Base-by-base conservation (phyloP, 805 yeast genomes). In the Ogataea trehalophila region DNA sequence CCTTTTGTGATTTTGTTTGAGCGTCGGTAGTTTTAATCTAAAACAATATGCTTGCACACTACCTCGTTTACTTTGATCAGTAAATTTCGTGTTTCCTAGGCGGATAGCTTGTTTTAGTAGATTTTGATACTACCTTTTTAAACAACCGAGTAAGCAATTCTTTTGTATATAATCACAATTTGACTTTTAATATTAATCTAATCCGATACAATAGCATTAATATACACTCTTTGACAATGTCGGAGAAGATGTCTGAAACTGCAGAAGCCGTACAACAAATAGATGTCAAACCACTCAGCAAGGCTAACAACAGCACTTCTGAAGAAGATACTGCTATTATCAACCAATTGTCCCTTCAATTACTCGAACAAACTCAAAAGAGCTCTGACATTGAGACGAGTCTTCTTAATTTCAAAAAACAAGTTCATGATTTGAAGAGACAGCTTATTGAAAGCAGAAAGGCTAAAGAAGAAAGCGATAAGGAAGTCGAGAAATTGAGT, bases 401-500 rank as follows among this genome's bases (percentile, higher is more conserved):
- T 38, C 55, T 76, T 13, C 51, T 67, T 43, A 46, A 35, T 22
- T 37, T 41, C 23, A 56, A 51, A 17, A 57, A 60, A 9, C 59
- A 63, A 31, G 61, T 70, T 22, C 59, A 60, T 6, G 66, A 66
- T 5, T 51, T 76, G 11, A 65, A 63, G 39, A 61, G 61, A 34
- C 61, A 65, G 37, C 53, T 70, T n/a, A 49, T 57, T 18, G 62
- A 57, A 39, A 58, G 59, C 46, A 58, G 59, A n/a, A 61, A 61
- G 39, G 65, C 57, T 47, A 77, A 77, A 50, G 65, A 62, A 9
- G 69, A 63, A 7, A 84, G 88, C 0, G 85, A 83, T 53, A 69
- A 67, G 11, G 87, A 84, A 54, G 83, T 78, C 16, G 71, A 76
- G 41, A 74, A 76, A 48, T 66, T 88, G 43, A 79, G 83, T 51